Evolutionary conservation across 371 early-diverging fungal species (phyloP), one percentile per base, ranked within the genome.

Genomic region (Haplosporangium sp.): DNA sequence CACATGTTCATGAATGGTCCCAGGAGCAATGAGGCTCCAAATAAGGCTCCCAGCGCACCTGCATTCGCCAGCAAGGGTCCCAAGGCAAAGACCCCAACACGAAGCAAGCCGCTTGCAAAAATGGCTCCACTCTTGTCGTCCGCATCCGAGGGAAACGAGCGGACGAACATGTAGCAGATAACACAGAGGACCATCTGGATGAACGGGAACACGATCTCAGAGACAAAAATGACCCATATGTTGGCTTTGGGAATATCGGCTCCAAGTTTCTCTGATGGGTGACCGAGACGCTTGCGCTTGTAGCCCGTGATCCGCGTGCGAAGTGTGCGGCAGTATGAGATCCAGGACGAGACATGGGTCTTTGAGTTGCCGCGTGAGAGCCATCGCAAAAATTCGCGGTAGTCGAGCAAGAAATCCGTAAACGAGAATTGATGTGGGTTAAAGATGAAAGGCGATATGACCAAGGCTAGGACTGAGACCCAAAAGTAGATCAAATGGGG

Each of bases 401-500:
- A 95, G 65, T 95, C 95, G 8, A 93, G 69, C 64, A 95, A 83
- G 67, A 94, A 93, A 61, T 93, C 94, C 0, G 84, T 83, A 43
- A 90, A 83, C 6, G 89, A 83, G 63, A 95, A 95, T 74, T 93
- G 94, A 64, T 93, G 93, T 9, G 94, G 95, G 67, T 95, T 95
- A 81, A 93, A 95, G 21, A 95, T 65, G 79, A 93, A 95, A 0
- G 95, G 95, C 46, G 94, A 90, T 29, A 94, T 73, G 57, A 89
- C 81, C 43, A 95, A 74, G 1, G 93, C 92, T 20, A 91, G 70
- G 38, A 91, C 92, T 13, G 93, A 94, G 46, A 95, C 86, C 95
- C 95, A 95, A 66, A 96, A 95, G 81, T 95, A 95, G 56, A 91
- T 80, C 63, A 95, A 65, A 43, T 93, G 93, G 37, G 92, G 90